Base-by-base conservation (phyloP, 129 eudicot species). In the Helichrysum umbraculigerum region DNA sequence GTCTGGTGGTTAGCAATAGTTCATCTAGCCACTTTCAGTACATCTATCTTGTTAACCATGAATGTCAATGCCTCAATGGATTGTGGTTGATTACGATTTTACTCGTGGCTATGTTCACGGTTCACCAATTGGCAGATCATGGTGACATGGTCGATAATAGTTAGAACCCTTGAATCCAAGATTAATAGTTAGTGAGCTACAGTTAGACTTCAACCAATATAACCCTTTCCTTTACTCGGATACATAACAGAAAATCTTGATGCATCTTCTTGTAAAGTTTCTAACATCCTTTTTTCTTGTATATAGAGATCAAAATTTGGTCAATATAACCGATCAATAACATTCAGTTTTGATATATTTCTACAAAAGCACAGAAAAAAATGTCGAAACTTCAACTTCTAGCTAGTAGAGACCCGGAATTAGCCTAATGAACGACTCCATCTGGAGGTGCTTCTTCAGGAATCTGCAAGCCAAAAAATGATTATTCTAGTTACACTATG, bases 361-460 rank as follows among this genome's bases (percentile, higher is more conserved):
- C 35, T 7, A 73, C 3, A 2, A 20, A 29, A 28, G 56, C 4
- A 3, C 6, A 70, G 0, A 50, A 47, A 58, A 58, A 21, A 35
- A n/a, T 1, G 9, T 29, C 7, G 28, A 76, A 76, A 76, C 60
- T 60, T 70, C 33, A 57, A 8, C 47, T 20, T 60, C 69, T 68
- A 60, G 61, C 71, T 77, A 35, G 15, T 66, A 66, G 19, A 77
- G 50, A 59, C 66, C 61, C 25, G 50, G 63, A 16, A 3, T 22
- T 51, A 33, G 28, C 60, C 86, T 85, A 88, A 70, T 39, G 74
- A 33, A 86, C 76, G 33, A 78, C 83, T 74, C 47, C 74, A 57
- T 66, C 84, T 14, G 96, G 90, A 74, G 96, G 96, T 28, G 88
- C 90, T 81, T 87, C 88, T 70, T 90, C 96, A 19, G 96, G 96